Evolutionary conservation across 306 rosid species (phyloP), one percentile per base, ranked within the genome.

Genomic region (Cucurbita maxima): DNA sequence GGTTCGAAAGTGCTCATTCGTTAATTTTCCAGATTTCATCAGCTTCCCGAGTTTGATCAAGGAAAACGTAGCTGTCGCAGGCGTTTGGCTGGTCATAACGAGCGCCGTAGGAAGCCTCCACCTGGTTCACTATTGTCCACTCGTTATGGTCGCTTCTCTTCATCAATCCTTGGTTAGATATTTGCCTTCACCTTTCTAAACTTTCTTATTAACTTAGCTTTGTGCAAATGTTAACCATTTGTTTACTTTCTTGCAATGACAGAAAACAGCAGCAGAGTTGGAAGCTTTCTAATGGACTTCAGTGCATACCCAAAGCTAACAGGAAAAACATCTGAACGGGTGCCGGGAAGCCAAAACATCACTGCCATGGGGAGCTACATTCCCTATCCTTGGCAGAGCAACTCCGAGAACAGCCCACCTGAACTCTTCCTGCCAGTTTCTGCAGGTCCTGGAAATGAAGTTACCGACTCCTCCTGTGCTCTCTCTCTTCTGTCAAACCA

Each of bases 401-500:
- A 76, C 84, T 77, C 87, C 1, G 91, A 83, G 79, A 77, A 72
- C 74, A 15, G 84, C 50, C 77, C 82, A 30, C 78, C 88, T 37
- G 79, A 87, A 53, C 78, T 84, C 77, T 86, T 81, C 85, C 63
- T 83, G 80, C 96, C 88, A 54, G 86, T 92, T 73, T 82, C 96
- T 6, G 82, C 81, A 3, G 82, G 79, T 71, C 84, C 86, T 3
- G 86, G 86, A 68, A 83, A 87, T 20, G 89, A 80, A 68, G 78
- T 82, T 79, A 62, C 89, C 15, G 97, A 88, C 88, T 90, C 93
- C 70, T 90, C 84, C 80, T 87, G 98, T 92, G 98, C 98, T 90
- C 98, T 87, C 96, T 93, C 98, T 88, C 98, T 90, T 93, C 97
- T 93, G 98, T 93, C 98, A 90, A 90, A 81, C 81, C 89, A 93